phyloP scores from a whole-genome alignment of 495 filamentous ascomycete species.

The Aspergillus haitiensis region DNA sequence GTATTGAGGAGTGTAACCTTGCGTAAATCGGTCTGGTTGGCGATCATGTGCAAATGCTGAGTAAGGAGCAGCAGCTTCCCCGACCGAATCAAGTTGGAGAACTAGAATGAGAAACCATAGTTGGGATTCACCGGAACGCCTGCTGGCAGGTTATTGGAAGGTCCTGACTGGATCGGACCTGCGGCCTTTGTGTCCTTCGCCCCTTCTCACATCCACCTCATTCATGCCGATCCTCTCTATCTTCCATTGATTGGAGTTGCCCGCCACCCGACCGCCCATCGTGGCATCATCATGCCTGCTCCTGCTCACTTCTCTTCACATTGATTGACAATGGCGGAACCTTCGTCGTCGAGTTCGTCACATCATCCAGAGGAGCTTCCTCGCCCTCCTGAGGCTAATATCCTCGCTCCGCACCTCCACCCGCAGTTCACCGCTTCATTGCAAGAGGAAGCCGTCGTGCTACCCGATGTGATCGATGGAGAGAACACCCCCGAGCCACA shows the following conservation, averaged over 20 bases:
- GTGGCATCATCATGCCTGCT: conserved; percentile 9
- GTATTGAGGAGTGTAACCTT: too few relatives aligned
- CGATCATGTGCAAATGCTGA: too few relatives aligned
- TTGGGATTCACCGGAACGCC: not conserved
- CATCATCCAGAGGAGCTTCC: not conserved
- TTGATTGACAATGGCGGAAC: conserved; percentile 12
- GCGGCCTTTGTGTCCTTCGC: too few relatives aligned
- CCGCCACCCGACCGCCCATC: not conserved
- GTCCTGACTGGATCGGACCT: not conserved
- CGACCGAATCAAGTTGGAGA: not conserved
- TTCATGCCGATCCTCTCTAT: too few relatives aligned
- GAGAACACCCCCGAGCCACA: conserved; percentile 29
- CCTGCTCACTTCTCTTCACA: not conserved
- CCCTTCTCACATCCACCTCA: too few relatives aligned
- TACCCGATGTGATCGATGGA: not conserved
- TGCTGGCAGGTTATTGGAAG: not conserved
- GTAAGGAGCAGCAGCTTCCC: not conserved
- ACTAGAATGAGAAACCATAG: not conserved
- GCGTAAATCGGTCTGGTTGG: too few relatives aligned
- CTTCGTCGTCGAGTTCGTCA: conserved; percentile 2
- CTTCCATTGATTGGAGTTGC: too few relatives aligned
- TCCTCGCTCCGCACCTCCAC: conserved; percentile 18
- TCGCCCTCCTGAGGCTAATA: conserved; percentile 8
- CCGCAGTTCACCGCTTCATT: conserved; percentile 18
- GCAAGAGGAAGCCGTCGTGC: conserved; percentile 6